Evolutionary conservation across 2,329 filamentous ascomycete genomes (phyloP).

Genomic region (Neopestalotiopsis clavispora): DNA sequence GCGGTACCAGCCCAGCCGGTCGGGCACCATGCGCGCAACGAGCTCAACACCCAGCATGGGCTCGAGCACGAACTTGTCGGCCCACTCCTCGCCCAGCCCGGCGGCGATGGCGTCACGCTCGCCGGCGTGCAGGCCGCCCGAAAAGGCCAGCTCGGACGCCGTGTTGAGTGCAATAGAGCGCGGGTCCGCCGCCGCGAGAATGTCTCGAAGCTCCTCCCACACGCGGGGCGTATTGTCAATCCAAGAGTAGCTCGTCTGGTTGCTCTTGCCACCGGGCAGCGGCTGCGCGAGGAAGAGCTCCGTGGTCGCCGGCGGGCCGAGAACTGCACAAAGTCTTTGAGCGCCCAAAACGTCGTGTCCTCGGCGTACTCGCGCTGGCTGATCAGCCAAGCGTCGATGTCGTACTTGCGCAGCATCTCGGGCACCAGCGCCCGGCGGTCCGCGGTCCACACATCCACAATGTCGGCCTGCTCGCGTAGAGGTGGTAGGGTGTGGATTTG

Average conservation of each 20-base stretch:
- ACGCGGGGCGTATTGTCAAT: slow-evolving; percentile 51
- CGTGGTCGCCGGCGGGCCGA: slow-evolving; percentile 55
- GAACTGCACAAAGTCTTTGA: slow-evolving; percentile 51
- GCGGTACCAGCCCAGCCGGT: slow-evolving; percentile 46
- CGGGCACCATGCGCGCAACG: slow-evolving; percentile 47
- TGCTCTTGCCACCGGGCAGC: slow-evolving; percentile 26
- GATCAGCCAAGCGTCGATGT: slow-evolving; percentile 54
- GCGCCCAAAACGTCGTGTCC: slow-evolving; percentile 56
- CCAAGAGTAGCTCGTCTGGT: slow-evolving; percentile 43
- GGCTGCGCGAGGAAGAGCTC: slow-evolving; percentile 52
- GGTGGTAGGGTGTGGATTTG: slow-evolving; percentile 45
- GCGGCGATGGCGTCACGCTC: slow-evolving; percentile 42
- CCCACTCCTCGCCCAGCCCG: slow-evolving; percentile 45
- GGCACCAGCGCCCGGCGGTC: slow-evolving; percentile 48
- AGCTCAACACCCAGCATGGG: slow-evolving; percentile 52
- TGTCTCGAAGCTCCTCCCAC: slow-evolving; percentile 43
- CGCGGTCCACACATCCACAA: slow-evolving; percentile 49
- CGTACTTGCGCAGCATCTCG: slow-evolving; percentile 46
- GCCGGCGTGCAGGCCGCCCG: slow-evolving; percentile 52
- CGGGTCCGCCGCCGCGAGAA: slow-evolving; percentile 43
- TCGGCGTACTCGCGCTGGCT: slow-evolving; percentile 57
- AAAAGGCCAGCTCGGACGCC: slow-evolving; percentile 50
- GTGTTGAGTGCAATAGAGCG: slow-evolving; percentile 48
- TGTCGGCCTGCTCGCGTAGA: slow-evolving; percentile 47
- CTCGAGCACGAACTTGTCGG: slow-evolving; percentile 43